A percentile compares a stretch with the other conserved stretches of the same genome.
Evolutionary conservation across 257 asterid genomes (phyloP).

Genomic region (Rehmannia glutinosa): DNA sequence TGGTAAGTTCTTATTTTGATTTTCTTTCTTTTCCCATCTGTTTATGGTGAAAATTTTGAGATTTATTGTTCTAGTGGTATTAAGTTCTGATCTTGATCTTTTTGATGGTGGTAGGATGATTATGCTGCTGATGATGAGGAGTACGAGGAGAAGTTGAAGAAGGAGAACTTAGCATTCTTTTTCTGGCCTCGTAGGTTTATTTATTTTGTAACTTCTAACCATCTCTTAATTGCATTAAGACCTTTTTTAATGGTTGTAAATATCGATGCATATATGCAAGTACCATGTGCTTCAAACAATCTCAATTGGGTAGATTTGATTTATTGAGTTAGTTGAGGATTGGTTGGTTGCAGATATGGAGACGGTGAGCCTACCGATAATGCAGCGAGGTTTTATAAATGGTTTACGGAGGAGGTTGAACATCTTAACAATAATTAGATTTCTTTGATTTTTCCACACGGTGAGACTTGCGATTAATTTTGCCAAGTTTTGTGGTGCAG

Average conservation of each 20-base stretch:
- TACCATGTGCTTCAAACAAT: too few species aligned
- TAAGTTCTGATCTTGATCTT: not conserved
- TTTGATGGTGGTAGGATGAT: slow-evolving; percentile 61
- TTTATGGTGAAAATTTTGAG: not conserved
- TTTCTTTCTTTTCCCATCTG: not conserved
- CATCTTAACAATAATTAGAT: not conserved
- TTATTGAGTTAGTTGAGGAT: slow-evolving; percentile 28
- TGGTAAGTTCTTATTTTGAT: slow-evolving; percentile 42
- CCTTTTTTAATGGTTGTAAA: too few species aligned
- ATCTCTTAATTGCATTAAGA: slow-evolving; percentile 5
- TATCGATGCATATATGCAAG: not conserved
- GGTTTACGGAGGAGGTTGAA: slow-evolving; percentile 90
- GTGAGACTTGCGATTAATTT: slow-evolving; percentile 14
- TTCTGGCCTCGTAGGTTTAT: slow-evolving; percentile 87
- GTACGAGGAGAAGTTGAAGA: slow-evolving; percentile 77
- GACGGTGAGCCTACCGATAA: slow-evolving; percentile 99
- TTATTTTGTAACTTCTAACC: not conserved
- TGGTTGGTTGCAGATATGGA: slow-evolving; percentile 73
- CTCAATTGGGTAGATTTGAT: too few species aligned
- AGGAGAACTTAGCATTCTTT: slow-evolving; percentile 74
- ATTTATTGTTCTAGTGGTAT: not conserved
- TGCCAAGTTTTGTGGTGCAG: slow-evolving; percentile 33
- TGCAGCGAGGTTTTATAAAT: slow-evolving; percentile 92
- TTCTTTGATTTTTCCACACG: not conserved
- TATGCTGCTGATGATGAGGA: slow-evolving; percentile 94